Evolutionary conservation across 2,329 filamentous ascomycete genomes (phyloP).

Genomic region (Ascochyta viciae-villosae): DNA sequence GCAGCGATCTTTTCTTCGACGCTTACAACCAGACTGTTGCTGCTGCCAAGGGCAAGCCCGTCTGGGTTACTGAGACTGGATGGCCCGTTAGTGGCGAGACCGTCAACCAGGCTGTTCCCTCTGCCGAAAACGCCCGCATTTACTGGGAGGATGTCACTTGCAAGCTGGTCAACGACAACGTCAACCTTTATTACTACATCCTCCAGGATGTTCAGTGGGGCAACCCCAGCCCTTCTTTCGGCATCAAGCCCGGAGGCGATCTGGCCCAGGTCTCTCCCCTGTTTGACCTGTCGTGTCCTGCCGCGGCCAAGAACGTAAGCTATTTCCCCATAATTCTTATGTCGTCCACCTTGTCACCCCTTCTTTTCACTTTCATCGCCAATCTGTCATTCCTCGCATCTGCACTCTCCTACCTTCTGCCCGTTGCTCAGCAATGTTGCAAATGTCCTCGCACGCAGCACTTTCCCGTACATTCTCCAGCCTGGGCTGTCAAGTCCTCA

Average conservation of each 20-base stretch:
- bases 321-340: conserved; percentile 25
- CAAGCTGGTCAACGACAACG: conserved; percentile 64
- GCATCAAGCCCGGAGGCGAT: conserved; percentile 64
- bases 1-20: conserved; percentile 70
- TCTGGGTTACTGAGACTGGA: conserved; percentile 89
- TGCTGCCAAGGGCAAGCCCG: conserved; percentile 69
- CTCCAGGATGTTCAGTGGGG: conserved; percentile 69
- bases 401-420: conserved; percentile 24
- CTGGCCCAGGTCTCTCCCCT: conserved; percentile 38
- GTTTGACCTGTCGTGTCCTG: conserved; percentile 48
- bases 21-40: conserved; percentile 67
- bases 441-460: conserved; percentile 19
- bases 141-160: conserved; percentile 85
- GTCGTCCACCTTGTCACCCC: conserved; percentile 25
- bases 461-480: conserved; percentile 19
- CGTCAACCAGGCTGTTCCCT: conserved; percentile 67
- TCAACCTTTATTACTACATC: conserved; percentile 74
- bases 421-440: conserved; percentile 14
- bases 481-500: conserved; percentile 19
- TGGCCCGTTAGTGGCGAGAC: conserved; percentile 78
- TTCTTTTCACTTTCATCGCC: conserved; percentile 30
- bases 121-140: conserved; percentile 71
- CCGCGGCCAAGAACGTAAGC: conserved; percentile 37
- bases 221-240: conserved; percentile 73
- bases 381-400: conserved; percentile 26